phyloP scores from a whole-genome alignment of 768 basidiomycete species.

The Boletus reticuloceps region DNA sequence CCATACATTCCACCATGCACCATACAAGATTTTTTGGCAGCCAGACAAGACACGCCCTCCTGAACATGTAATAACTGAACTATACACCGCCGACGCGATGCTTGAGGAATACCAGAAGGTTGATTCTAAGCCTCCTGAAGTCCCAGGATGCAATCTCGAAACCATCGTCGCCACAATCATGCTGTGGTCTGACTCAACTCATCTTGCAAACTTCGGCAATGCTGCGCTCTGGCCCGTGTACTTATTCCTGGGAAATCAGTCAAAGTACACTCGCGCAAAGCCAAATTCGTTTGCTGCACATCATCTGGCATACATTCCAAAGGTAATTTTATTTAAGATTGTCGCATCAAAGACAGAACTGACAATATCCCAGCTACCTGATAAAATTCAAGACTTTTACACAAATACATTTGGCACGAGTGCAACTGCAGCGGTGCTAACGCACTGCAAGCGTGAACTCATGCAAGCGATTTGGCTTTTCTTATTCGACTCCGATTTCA shows the following conservation, averaged over 20 bases:
- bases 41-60: background rate
- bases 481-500: constrained; percentile 23
- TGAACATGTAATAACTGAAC: background rate
- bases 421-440: background rate
- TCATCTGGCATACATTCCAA: background rate
- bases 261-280: constrained; percentile 1
- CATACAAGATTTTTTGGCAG: constrained; percentile 15
- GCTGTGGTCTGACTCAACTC: constrained; percentile 25
- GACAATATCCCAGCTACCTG: background rate
- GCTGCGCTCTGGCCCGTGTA: constrained; percentile 16
- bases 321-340: background rate
- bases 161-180: constrained; percentile 15
- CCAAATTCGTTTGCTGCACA: background rate
- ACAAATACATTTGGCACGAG: background rate
- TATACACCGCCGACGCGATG: background rate
- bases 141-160: background rate
- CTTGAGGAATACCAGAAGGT: background rate
- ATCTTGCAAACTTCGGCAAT: constrained; percentile 21
- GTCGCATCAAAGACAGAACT: too few relatives aligned
- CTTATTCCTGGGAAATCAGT: background rate
- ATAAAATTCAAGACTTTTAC: background rate
- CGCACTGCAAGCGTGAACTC: constrained; percentile 16
- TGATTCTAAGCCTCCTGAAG: background rate
- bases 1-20: constrained; percentile 12
- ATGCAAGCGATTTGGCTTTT: constrained; percentile 26